phyloP scores from a whole-genome alignment of 495 filamentous ascomycete species.

The Neurospora sp. region DNA sequence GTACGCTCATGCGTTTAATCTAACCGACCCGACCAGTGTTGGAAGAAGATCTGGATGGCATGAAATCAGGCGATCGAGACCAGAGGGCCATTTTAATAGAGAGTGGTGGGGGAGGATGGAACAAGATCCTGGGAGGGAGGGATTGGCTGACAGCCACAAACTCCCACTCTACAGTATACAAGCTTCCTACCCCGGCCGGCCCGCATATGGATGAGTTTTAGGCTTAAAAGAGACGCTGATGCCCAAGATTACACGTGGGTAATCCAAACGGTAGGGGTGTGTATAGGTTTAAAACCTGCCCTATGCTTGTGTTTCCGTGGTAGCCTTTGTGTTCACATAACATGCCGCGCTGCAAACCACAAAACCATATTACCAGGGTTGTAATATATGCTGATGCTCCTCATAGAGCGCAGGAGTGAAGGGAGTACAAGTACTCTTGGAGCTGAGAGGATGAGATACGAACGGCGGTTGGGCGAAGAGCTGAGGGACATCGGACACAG shows the following conservation, averaged over 20 bases:
- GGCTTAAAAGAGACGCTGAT: conserved; percentile 7
- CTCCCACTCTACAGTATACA: background rate
- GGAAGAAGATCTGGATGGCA: conserved; percentile 11
- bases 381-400: background rate
- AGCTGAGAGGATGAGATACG: background rate
- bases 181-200: background rate
- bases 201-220: conserved; percentile 9
- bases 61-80: conserved; percentile 20
- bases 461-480: background rate
- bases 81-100: background rate
- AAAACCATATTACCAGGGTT: background rate
- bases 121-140: conserved; percentile 3
- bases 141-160: conserved; percentile 3
- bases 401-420: background rate
- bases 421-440: background rate
- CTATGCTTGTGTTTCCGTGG: background rate
- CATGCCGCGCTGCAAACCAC: background rate
- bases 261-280: background rate
- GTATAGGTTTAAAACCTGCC: background rate
- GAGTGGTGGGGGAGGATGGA: conserved; percentile 3
- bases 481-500: background rate
- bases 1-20: conserved; percentile 9
- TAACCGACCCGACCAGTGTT: conserved; percentile 3
- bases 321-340: background rate
- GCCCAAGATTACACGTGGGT: conserved; percentile 10